phyloP scores from a whole-genome alignment of 192 early-diverging fungal species.

The Kickxella alabastrina region DNA sequence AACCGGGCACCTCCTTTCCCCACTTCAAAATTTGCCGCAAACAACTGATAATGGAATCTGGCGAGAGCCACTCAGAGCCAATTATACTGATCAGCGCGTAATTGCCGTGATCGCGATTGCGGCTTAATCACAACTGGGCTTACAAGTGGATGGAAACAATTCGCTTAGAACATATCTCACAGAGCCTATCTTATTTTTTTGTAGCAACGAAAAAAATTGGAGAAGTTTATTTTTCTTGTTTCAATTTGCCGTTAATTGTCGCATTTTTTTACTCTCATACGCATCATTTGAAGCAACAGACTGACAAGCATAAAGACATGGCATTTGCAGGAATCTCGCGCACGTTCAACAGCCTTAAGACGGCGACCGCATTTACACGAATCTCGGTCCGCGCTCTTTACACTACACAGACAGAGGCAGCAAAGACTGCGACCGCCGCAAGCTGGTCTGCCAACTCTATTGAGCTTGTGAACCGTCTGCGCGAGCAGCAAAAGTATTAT shows the following conservation, averaged over 20 bases:
- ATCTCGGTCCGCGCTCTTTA: slow-evolving; percentile 4
- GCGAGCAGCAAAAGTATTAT: slow-evolving; percentile 69
- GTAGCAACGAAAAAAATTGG: no score
- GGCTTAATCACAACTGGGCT: no score
- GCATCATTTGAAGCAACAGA: no score
- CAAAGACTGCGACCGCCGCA: not conserved
- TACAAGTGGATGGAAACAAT: no score
- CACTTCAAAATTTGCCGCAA: not conserved
- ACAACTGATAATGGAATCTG: not conserved
- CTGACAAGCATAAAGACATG: no score
- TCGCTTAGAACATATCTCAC: no score
- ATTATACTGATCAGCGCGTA: no score
- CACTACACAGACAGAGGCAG: slow-evolving; percentile 2
- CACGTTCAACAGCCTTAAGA: not conserved
- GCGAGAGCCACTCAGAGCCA: not conserved
- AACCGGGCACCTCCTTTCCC: slow-evolving; percentile 1
- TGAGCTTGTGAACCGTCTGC: slow-evolving; percentile 48
- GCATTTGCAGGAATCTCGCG: slow-evolving; percentile 3
- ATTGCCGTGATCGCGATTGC: no score
- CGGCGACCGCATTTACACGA: slow-evolving; percentile 3
- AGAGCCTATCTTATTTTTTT: no score
- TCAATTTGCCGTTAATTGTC: not conserved
- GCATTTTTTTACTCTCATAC: not conserved
- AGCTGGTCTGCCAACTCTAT: slow-evolving; percentile 30
- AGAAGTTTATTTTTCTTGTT: no score